Percentiles rank a stretch among this genome's conserved stretches.
phyloP scores from a whole-genome alignment of 805 yeast species.

The Komagataella phaffii region DNA sequence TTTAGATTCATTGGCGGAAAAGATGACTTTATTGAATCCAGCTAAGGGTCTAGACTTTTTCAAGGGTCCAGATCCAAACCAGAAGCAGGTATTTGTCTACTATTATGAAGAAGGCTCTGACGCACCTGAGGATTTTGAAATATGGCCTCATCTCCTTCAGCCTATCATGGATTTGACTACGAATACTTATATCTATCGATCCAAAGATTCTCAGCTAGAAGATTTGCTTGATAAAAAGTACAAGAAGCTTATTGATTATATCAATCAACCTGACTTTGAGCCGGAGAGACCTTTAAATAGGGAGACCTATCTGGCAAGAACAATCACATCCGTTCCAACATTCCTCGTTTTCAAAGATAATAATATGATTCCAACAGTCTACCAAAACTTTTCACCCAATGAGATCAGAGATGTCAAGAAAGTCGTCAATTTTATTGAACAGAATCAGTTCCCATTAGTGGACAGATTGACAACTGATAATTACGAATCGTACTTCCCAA shows the following conservation, averaged over 20 bases:
- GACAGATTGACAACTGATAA: conserved; percentile 33
- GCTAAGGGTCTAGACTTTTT: background rate
- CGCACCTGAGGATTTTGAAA: conserved; percentile 47
- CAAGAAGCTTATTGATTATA: conserved; percentile 22
- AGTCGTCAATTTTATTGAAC: conserved; percentile 35
- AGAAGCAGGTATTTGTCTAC: conserved; percentile 28
- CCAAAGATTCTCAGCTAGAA: conserved; percentile 28
- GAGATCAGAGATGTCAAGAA: conserved; percentile 39
- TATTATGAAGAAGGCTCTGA: conserved; percentile 34
- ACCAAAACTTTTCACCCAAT: conserved; percentile 48
- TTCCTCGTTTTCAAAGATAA: conserved; percentile 47
- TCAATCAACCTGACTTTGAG: conserved; percentile 26
- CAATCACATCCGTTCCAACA: conserved; percentile 50
- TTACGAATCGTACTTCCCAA: conserved; percentile 22
- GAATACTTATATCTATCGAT: conserved; percentile 38
- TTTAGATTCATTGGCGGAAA: conserved; percentile 9
- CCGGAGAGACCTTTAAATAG: conserved; percentile 24
- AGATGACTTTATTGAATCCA: conserved; percentile 7
- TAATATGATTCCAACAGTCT: conserved; percentile 35
- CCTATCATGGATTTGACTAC: conserved; percentile 43
- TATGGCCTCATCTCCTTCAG: conserved; percentile 48
- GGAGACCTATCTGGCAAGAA: conserved; percentile 32
- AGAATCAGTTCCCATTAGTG: conserved; percentile 36
- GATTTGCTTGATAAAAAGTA: conserved; percentile 23
- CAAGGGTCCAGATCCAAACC: background rate